Evolutionary conservation across 169 alveolate species (phyloP).

Genomic region (Plasmodium adleri): DNA sequence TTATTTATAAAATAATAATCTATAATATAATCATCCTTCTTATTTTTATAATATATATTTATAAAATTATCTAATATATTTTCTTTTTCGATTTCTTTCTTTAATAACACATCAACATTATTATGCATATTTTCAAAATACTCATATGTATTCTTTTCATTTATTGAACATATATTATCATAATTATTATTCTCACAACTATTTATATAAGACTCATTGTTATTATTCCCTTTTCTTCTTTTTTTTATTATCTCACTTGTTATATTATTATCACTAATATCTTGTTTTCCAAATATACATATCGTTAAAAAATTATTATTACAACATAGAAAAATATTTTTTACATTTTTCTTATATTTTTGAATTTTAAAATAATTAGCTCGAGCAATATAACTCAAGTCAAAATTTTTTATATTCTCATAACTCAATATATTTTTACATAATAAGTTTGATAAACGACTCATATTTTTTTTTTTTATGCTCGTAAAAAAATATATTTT

Average conservation of each 20-base stretch:
- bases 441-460: conserved; percentile 44
- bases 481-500: conserved; percentile 71
- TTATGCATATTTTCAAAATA: not conserved
- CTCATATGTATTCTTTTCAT: not conserved
- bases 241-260: not conserved
- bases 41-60: conserved; percentile 44
- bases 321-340: conserved; percentile 70
- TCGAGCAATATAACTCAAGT: conserved; percentile 47
- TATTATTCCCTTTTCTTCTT: not conserved
- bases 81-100: conserved; percentile 47
- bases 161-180: not conserved
- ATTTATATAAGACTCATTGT: not conserved
- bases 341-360: conserved; percentile 63
- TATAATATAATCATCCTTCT: conserved; percentile 49
- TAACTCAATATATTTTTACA: conserved; percentile 41
- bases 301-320: conserved; percentile 52
- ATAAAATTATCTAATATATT: conserved; percentile 40
- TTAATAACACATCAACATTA: conserved; percentile 4
- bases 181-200: not conserved
- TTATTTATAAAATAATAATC: conserved; percentile 40
- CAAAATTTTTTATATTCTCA: conserved; percentile 56
- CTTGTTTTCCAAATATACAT: conserved; percentile 64
- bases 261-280: conserved; percentile 1
- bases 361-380: conserved; percentile 72
- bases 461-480: conserved; percentile 58